Evolutionary conservation across 1,284 basidiomycete genomes (phyloP), one percentile per base, ranked within the genome.

Genomic region (Rhodofomes roseus): DNA sequence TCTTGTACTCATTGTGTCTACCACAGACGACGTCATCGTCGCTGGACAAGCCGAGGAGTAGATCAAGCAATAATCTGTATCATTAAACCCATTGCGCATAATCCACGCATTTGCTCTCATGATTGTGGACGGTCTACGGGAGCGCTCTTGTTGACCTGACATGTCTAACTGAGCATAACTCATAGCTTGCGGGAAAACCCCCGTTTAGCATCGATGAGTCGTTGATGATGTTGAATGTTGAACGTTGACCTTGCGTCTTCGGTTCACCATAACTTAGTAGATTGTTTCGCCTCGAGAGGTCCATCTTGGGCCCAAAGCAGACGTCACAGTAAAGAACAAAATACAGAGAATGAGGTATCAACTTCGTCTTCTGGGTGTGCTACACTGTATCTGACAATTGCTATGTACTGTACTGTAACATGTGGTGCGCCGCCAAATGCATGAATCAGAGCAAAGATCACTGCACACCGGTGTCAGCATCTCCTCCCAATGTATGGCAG

Each of bases 11-110:
- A 34, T 23, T n/a, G 27, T 20, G 14, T 52, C 14, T 48, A 23
- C n/a, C n/a, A 11, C 62, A 87, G 86, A 88, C 67, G 86, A 88
- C 71, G 85, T 88, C 36, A 88, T 88, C 66, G 77, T 78, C 55
- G 77, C 86, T 29, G 86, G 85, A 36, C 77, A 84, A 64, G 75
- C 79, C 55, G 85, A 87, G 29, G 84, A 87, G 63, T 85, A 81
- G 73, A 52, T 52, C 50, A 52, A 52, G 22, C 50, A 37, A 52
- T 52, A 52, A 52, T 20, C 18, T 52, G 50, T 52, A 52, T 20
- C 11, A 34, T 36, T 52, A 23, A 22, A 52, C 22, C 2, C 50
- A 34, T 22, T 52, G 20, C 16, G 29, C 31, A 22, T 52, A 37
- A 22, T 50, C n/a, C 7, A 29, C 22, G 25, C 25, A 27, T n/a